Evolutionary conservation across 495 filamentous ascomycete species (phyloP).

Genomic region (Clohesyomyces aquaticus): DNA sequence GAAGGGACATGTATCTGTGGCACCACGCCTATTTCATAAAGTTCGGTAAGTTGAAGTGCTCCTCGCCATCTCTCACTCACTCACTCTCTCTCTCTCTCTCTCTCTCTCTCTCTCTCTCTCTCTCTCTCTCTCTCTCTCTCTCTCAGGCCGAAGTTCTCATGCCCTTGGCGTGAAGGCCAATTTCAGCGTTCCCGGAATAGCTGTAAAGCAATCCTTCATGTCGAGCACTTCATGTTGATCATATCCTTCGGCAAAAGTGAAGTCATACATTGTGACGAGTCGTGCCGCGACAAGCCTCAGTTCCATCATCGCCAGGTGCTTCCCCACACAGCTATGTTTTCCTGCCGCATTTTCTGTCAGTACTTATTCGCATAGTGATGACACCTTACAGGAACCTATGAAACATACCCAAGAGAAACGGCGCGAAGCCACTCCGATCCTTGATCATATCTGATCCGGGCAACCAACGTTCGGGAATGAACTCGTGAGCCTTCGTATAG

Average conservation of each 20-base stretch:
- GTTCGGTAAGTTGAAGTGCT: too few relatives aligned
- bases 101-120: too few relatives aligned
- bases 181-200: neutral
- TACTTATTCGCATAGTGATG: too few relatives aligned
- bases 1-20: too few relatives aligned
- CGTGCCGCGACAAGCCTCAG: conserved; percentile 23
- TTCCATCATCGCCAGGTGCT: conserved; percentile 35
- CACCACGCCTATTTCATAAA: too few relatives aligned
- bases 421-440: conserved; percentile 30
- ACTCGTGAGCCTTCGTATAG: conserved; percentile 18
- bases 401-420: conserved; percentile 29
- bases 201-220: conserved; percentile 4
- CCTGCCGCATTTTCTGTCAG: neutral
- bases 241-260: conserved; percentile 24
- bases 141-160: too few relatives aligned
- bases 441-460: conserved; percentile 29
- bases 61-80: too few relatives aligned
- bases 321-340: conserved; percentile 28
- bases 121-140: too few relatives aligned
- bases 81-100: too few relatives aligned
- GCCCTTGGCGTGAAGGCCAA: too few relatives aligned
- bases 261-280: conserved; percentile 27
- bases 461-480: conserved; percentile 38
- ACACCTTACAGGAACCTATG: too few relatives aligned
- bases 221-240: neutral